Base-by-base conservation (phyloP, 2,329 filamentous ascomycete species). In the Fusarium sp. region DNA sequence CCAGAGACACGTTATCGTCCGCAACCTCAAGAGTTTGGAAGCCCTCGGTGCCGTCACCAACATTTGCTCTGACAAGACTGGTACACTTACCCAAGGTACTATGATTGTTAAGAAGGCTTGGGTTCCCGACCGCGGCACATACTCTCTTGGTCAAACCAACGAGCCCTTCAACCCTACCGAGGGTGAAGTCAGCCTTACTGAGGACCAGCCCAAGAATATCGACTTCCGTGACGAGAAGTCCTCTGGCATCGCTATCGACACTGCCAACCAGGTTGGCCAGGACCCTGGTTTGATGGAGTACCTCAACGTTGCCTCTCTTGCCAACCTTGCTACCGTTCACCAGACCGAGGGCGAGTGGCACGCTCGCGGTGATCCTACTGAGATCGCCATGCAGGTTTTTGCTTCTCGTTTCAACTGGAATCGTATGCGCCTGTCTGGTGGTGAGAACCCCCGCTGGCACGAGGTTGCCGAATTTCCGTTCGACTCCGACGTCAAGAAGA, bases 301-400 rank as follows among this genome's bases (percentile, higher is more conserved):
- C 69, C 83, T 92, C 42, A 86, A 89, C 57, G 84, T 90, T 26
- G 88, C 89, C 8, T 86, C 89, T 0, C 83, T 91, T 49, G 89
- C 89, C 42, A 92, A 92, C 71, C 80, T 92, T 23, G 89, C 90
- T 4, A 85, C 85, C 34, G 85, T 92, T 6, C 85, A 89, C 65
- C 81, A 88, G 65, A 81, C 81, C 14, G 81, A 87, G 14, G 79
- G 76, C 16, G 79, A 84, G 55, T 92, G 90, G 90, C 83, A 87
- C 58, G 88, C 87, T 28, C 86, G 88, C 49, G 90, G 89, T 43
- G 89, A 91, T 69, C 89, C 89, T 0, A 80, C 78, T 0, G 91
- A 93, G 71, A 91, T 93, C 64, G 90, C 91, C 3, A 91, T 93
- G 46, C 90, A 93, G 71, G 91, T 93, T 0, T 92, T 93, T 74